Base-by-base conservation (phyloP, 805 yeast species). In the Candida pini region DNA sequence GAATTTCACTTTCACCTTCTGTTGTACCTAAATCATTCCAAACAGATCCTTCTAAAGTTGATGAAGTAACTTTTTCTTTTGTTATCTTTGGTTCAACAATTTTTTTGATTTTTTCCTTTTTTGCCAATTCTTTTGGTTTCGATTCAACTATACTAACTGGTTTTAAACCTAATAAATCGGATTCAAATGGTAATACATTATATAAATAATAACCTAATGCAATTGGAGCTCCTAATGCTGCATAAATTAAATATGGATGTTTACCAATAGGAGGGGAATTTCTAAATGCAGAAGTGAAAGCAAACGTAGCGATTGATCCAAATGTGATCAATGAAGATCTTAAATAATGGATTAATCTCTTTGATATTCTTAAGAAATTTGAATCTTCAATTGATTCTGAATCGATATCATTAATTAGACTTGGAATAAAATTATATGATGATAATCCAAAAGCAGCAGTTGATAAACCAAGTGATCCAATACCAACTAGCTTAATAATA, bases 181-280 rank as follows among this genome's bases (percentile, higher is more conserved):
- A 38, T 42, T 63, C 67, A 26, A 36, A 23, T 18, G 48, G 45
- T 31, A 48, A 51, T 18, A 47, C 51, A 19, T 39, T 45, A 34
- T 43, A 54, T 25, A 48, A 44, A 36, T 60, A 54, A 28, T 43
- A 49, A 3, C 49, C 51, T n/a, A 60, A 40, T 8, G 76, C 63
- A 24, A 64, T 28, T 8, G 77, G 74, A 21, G 68, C 68, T n/a
- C 76, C 73, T 6, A 73, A 32, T n/a, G 80, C 68, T 31, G 81
- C 66, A 53, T 83, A 83, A 10, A 83, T 50, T 50, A 83, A 67
- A 53, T 82, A 83, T 15, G 92, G 92, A 57, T 83, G 94, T 55
- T 73, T 73, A 36, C 69, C 77, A 24, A 62, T 52, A 5, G 56
- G 45, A 15, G 84, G 76, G 1, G 87, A 76, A 31, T 68, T 66